Conservation (phyloP, 1,284 basidiomycete genomes). For the Ceratobasidium theobromae region DNA sequence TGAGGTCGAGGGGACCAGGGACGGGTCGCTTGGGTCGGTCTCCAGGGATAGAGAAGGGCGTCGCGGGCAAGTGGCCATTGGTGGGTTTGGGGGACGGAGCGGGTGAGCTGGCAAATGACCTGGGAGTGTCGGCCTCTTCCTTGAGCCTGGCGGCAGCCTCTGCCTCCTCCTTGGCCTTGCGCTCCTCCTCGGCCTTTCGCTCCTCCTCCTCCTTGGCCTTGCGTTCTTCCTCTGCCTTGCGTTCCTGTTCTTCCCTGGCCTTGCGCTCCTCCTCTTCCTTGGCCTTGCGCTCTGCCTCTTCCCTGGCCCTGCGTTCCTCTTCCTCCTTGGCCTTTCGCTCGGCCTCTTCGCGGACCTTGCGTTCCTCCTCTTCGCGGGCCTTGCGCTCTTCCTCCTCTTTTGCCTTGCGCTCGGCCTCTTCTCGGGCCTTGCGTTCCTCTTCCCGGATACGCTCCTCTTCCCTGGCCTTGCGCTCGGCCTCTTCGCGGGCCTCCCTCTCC, state of each 20-base stretch:
- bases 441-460: slow-evolving; percentile 40
- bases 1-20: slow-evolving; percentile 73
- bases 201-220: slow-evolving; percentile 42
- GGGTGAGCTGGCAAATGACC: slow-evolving; percentile 36
- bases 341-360: slow-evolving; percentile 47
- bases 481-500: slow-evolving; percentile 40
- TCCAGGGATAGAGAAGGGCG: slow-evolving; percentile 37
- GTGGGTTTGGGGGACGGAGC: slow-evolving; percentile 42
- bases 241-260: slow-evolving; percentile 47
- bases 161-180: slow-evolving; percentile 31
- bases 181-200: too few species aligned
- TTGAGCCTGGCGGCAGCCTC: slow-evolving; percentile 44
- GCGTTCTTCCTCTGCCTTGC: slow-evolving; percentile 45
- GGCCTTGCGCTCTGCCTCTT: slow-evolving; percentile 51
- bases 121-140: slow-evolving; percentile 40
- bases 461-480: too few species aligned
- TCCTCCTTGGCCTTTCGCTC: slow-evolving; percentile 42
- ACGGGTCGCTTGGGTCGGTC: slow-evolving; percentile 39
- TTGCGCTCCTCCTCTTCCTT: slow-evolving; percentile 49
- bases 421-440: slow-evolving; percentile 37
- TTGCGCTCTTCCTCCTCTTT: slow-evolving; percentile 55
- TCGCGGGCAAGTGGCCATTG: slow-evolving; percentile 44
- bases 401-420: slow-evolving; percentile 37
- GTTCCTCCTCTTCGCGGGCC: slow-evolving; percentile 56
- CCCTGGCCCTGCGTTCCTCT: slow-evolving; percentile 45